A percentile compares a stretch with the other conserved stretches of the same genome.
phyloP scores from a whole-genome alignment of 2,329 filamentous ascomycete species.

The Penicillium expansum region DNA sequence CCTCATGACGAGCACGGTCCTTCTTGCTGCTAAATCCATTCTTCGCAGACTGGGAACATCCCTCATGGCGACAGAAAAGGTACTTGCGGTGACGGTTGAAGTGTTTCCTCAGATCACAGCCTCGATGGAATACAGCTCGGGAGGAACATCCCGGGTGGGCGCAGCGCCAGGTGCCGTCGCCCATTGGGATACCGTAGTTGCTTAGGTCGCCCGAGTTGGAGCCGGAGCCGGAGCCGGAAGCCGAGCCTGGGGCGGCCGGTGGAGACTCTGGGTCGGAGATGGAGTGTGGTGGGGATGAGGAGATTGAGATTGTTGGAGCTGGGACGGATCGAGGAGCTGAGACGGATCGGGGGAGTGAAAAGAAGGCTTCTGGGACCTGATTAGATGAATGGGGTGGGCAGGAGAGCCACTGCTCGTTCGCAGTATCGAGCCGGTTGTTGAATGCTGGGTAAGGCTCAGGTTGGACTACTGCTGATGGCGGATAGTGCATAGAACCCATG shows the following conservation, averaged over 20 bases:
- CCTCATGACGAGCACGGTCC: slow-evolving; percentile 60
- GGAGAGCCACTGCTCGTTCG: slow-evolving; percentile 14
- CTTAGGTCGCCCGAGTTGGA: slow-evolving; percentile 25
- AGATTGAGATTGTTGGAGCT: slow-evolving; percentile 6
- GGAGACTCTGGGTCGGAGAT: slow-evolving; percentile 13
- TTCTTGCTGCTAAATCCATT: slow-evolving; percentile 64
- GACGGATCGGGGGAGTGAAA: slow-evolving; percentile 4
- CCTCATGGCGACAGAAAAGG: slow-evolving; percentile 58
- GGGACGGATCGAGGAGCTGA: not conserved
- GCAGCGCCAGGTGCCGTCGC: slow-evolving; percentile 54
- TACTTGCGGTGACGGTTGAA: slow-evolving; percentile 62
- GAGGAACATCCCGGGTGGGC: slow-evolving; percentile 60
- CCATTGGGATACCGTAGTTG: slow-evolving; percentile 32
- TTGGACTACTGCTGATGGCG: slow-evolving; percentile 3
- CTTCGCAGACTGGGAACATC: slow-evolving; percentile 56
- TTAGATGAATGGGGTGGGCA: not conserved
- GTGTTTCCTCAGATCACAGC: slow-evolving; percentile 62
- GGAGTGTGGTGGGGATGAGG: slow-evolving; percentile 16
- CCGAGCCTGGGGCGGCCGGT: slow-evolving; percentile 7
- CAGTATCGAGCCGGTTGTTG: slow-evolving; percentile 1
- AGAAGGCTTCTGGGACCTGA: slow-evolving; percentile 12
- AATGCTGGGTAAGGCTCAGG: slow-evolving; percentile 7
- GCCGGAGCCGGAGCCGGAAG: slow-evolving; percentile 8
- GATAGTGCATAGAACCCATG: slow-evolving; percentile 8
- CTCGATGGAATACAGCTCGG: slow-evolving; percentile 56